Base-by-base conservation (phyloP, 1,284 basidiomycete species). In the Puccinia horiana region DNA sequence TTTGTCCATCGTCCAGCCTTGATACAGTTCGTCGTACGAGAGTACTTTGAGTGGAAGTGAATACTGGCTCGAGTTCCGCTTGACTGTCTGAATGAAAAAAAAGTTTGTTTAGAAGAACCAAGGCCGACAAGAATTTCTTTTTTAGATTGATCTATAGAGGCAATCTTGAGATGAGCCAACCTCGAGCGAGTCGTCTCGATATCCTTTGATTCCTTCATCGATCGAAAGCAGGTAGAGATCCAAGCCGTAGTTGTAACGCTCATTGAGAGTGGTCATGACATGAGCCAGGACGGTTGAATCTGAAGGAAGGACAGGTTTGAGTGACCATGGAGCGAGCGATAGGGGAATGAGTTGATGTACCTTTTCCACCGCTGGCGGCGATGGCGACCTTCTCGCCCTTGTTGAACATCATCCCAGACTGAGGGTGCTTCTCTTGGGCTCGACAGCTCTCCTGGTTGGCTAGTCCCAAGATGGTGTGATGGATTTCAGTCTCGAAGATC, bases 171-270 rank as follows among this genome's bases (percentile, higher is more conserved):
- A 29, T 72, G 44, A 76, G 70, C 16, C 75, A 82, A 94, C 95
- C 90, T 98, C 95, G 4, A 99, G 89, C 0, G 95, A 98, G 86
- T 98, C 97, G 86, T 99, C 97, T 81, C 96, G 91, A 87, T 99
- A 99, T 0, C 96, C 96, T 16, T 94, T 96, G 85, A 99, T 99
- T 0, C 96, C 96, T 87, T 99, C 97, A 86, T 99, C 97, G 87
- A 99, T 98, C 0, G 95, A 98, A 79, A 99, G 90, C 37, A 99
- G 89, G 87, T 94, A 96, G 32, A 99, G 88, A 73, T 97, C 92
- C 70, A 99, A 89, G 20, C 94, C 94, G 85, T 99, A 99, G 83
- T 93, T 88, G 87, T 98, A 96, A 76, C 96, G 91, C 85, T 96
- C 93, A 87, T 99, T 98, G 83, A 99, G 88, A 14, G 93, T 91